Evolutionary conservation across 306 rosid genomes (phyloP), one percentile per base, ranked within the genome.

Genomic region (Echinosophora koreensis): DNA sequence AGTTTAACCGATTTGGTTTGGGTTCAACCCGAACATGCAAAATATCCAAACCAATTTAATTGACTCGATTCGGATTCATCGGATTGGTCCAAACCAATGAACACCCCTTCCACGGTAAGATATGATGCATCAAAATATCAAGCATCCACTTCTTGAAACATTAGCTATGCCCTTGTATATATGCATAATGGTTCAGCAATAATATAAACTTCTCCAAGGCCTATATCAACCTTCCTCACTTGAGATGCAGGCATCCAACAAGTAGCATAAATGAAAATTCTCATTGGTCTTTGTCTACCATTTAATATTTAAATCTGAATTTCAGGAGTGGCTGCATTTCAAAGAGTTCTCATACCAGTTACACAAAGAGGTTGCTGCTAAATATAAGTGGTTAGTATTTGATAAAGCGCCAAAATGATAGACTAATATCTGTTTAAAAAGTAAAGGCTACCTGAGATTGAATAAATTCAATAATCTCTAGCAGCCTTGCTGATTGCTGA

Each of bases 401-500:
- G 65, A 77, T 9, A 65, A 47, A 64, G 66, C 54, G 41, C 73
- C 54, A 27, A 27, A 78, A 41, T 74, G 34, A 54, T 16, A 11
- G 12, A 66, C 32, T 35, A 80, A 39, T 68, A 67, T 37, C 50
- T 64, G n/a, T 46, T 34, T 15, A 11, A 32, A n/a, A 12, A 65
- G 56, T 71, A 32, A 77, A 42, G 56, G 55, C 35, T 85, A 95
- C 99, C 99, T 95, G 97, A 78, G 99, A 87, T 65, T 92, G 99
- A 87, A 95, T 95, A 77, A 84, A 91, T 74, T 95, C 99, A 66
- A 92, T 86, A 82, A 95, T 88, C 81, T 95, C 99, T 82, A 87
- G 99, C 87, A 95, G 88, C 87, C 94, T 89, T 35, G 92, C 87
- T 28, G 98, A 87, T 82, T 92, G 97, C 78, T 88, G 97, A 79